Evolutionary conservation across 805 yeast genomes (phyloP).

Genomic region (Monosporozyma aquatica): DNA sequence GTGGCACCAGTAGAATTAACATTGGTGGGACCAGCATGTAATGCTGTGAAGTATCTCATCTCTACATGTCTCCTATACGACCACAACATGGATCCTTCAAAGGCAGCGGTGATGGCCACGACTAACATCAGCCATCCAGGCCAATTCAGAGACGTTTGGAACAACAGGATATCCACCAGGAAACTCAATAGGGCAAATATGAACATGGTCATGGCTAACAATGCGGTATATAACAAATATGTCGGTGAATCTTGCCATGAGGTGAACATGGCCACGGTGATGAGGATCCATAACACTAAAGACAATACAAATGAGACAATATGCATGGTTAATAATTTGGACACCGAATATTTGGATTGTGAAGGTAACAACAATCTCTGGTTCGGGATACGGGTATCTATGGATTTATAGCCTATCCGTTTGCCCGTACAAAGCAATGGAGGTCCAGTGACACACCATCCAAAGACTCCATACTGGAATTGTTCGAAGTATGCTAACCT

Average conservation of each 20-base stretch:
- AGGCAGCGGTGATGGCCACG: slow-evolving; percentile 55
- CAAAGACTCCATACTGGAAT: slow-evolving; percentile 60
- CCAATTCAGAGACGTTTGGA: slow-evolving; percentile 67
- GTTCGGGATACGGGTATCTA: slow-evolving; percentile 26
- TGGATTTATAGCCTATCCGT: slow-evolving; percentile 16
- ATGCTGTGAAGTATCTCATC: slow-evolving; percentile 15
- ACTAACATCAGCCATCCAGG: slow-evolving; percentile 78
- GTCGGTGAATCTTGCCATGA: slow-evolving; percentile 30
- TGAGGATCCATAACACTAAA: slow-evolving; percentile 35
- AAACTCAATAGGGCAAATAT: slow-evolving; percentile 63
- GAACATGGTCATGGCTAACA: slow-evolving; percentile 61
- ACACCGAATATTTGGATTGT: slow-evolving; percentile 47
- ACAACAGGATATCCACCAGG: slow-evolving; percentile 71
- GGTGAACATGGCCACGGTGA: slow-evolving; percentile 34
- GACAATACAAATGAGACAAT: slow-evolving; percentile 54
- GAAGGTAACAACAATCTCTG: slow-evolving; percentile 46
- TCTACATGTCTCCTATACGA: slow-evolving; percentile 60
- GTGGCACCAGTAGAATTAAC: not conserved
- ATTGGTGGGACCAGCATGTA: not conserved
- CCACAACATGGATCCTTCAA: slow-evolving; percentile 58
- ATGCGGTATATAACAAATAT: slow-evolving; percentile 38
- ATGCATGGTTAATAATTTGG: slow-evolving; percentile 57
- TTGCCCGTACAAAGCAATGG: slow-evolving; percentile 11
- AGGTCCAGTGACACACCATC: slow-evolving; percentile 40
- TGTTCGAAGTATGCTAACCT: slow-evolving; percentile 42